Evolutionary conservation across 169 alveolate species (phyloP).

Genomic region (Cyclospora cayetanensis): DNA sequence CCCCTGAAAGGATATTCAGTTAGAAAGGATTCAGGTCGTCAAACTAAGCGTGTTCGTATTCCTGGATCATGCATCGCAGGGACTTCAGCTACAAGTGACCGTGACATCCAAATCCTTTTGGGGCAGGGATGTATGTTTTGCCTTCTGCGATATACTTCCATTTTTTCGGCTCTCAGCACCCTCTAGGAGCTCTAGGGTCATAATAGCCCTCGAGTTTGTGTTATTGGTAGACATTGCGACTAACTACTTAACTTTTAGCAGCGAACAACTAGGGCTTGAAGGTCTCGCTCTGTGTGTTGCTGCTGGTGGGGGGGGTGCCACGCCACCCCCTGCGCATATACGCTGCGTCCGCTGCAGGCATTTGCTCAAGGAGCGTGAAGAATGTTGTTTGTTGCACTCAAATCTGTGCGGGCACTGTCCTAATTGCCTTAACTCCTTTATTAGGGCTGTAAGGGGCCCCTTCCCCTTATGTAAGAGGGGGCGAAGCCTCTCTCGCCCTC

Average conservation of each 20-base stretch:
- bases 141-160: too few species aligned
- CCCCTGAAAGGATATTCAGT: too few species aligned
- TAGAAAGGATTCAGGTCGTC: too few species aligned
- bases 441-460: background rate
- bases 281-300: background rate
- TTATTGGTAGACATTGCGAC: background rate
- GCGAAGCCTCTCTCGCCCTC: background rate
- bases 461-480: background rate
- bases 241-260: background rate
- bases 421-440: too few species aligned
- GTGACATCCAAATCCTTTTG: too few species aligned
- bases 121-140: too few species aligned
- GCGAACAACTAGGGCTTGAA: background rate
- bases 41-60: too few species aligned
- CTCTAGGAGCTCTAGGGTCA: too few species aligned
- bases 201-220: too few species aligned
- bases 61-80: too few species aligned
- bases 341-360: background rate
- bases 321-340: slow-evolving; percentile 27
- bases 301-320: slow-evolving; percentile 38
- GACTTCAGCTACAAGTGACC: too few species aligned
- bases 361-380: background rate
- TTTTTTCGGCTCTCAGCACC: too few species aligned
- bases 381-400: background rate
- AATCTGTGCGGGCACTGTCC: background rate